Evolutionary conservation across 805 yeast genomes (phyloP).

Genomic region (Sugiyamaella lignohabitans): DNA sequence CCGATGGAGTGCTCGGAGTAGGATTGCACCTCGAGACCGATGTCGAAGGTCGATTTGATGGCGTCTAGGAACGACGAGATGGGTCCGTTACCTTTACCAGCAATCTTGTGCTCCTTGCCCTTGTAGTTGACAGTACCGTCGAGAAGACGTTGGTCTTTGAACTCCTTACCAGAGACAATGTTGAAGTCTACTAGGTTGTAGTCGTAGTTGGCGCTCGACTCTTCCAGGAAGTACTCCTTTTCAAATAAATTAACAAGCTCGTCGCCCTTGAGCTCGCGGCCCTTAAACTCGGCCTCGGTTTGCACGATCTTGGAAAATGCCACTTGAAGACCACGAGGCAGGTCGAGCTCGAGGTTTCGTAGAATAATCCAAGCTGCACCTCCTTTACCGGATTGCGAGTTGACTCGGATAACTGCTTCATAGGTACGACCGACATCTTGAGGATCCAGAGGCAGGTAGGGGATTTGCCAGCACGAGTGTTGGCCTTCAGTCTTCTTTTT

Average conservation of each 20-base stretch:
- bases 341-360: constrained; percentile 66
- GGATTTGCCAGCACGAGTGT: constrained; percentile 54
- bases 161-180: constrained; percentile 34
- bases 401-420: constrained; percentile 86
- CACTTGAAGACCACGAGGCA: constrained; percentile 75
- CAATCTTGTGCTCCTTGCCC: constrained; percentile 36
- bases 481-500: constrained; percentile 31
- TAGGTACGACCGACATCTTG: constrained; percentile 81
- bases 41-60: constrained; percentile 41
- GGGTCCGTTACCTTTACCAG: constrained; percentile 77
- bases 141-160: constrained; percentile 40
- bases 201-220: constrained; percentile 22
- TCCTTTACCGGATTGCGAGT: constrained; percentile 84
- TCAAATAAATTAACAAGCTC: constrained; percentile 66
- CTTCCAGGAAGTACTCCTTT: constrained; percentile 44
- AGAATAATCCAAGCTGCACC: constrained; percentile 86
- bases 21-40: constrained; percentile 53
- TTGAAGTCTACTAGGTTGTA: constrained; percentile 43
- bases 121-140: constrained; percentile 45
- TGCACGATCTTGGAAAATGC: constrained; percentile 70
- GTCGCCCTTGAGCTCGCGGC: constrained; percentile 59
- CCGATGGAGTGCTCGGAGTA: constrained; percentile 81
- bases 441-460: constrained; percentile 81
- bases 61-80: constrained; percentile 70
- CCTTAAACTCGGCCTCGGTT: constrained; percentile 57